Conservation (phyloP, 2,329 filamentous ascomycete genomes). For the Graphiopsis chlorocephala region DNA sequence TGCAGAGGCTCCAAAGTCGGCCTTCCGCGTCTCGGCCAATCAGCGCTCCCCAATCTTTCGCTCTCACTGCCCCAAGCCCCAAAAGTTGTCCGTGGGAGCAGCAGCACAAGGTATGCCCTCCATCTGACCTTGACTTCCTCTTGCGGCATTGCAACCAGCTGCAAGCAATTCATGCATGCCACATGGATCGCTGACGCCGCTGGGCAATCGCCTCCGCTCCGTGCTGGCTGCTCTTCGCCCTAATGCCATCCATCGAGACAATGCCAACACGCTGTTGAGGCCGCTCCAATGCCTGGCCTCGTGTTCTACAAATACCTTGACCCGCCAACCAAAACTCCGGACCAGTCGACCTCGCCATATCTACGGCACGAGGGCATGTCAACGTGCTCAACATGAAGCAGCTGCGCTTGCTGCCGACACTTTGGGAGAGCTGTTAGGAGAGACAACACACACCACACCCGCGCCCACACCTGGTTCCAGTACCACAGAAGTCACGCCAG, state of each 20-base stretch:
- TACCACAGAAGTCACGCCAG: neutral
- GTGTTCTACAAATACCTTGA: neutral
- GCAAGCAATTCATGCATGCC: conserved; percentile 29
- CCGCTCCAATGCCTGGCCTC: neutral
- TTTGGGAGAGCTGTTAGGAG: neutral
- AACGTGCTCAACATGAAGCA: neutral
- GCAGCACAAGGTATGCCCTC: neutral
- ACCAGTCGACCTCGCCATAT: neutral
- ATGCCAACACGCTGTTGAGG: neutral
- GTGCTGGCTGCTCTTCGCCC: conserved; percentile 24
- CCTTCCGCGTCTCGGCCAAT: neutral
- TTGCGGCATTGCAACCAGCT: conserved; percentile 9
- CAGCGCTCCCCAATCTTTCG: neutral
- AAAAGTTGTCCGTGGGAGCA: neutral
- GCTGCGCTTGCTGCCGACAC: neutral
- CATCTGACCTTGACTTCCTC: neutral
- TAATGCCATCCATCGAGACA: neutral
- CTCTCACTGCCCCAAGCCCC: neutral
- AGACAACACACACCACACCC: neutral
- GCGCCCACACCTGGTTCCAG: neutral
- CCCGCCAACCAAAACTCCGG: neutral
- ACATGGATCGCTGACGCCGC: conserved; percentile 34
- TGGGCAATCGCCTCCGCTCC: conserved; percentile 32
- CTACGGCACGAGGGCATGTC: neutral
- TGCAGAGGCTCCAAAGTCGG: neutral